Evolutionary conservation across 495 filamentous ascomycete species (phyloP).

Genomic region (Penicillium samsonianum): DNA sequence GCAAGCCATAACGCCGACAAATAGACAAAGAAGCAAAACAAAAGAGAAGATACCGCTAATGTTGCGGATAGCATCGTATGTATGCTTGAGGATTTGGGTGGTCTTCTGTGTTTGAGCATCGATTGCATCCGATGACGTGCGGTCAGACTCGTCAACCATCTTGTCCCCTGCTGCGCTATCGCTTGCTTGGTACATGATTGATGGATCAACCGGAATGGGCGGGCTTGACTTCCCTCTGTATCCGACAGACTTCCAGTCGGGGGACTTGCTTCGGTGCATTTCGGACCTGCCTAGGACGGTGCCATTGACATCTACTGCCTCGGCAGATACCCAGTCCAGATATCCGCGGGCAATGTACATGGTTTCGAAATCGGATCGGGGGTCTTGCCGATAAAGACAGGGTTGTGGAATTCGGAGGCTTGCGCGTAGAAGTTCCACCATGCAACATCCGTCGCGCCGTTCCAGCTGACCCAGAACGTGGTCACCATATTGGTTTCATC

Average conservation of each 20-base stretch:
- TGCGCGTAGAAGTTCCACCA: constrained; percentile 41
- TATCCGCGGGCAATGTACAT: constrained; percentile 36
- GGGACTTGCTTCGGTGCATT: constrained; percentile 24
- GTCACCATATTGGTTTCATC: constrained; percentile 34
- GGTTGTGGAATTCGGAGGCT: constrained; percentile 26
- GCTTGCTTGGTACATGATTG: constrained; percentile 7
- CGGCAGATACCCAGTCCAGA: constrained; percentile 53
- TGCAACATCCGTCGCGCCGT: constrained; percentile 47
- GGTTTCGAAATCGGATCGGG: constrained; percentile 34
- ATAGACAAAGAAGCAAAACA: constrained; percentile 25
- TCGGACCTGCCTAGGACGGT: constrained; percentile 22
- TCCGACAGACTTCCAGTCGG: constrained; percentile 24
- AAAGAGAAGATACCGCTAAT: constrained; percentile 28
- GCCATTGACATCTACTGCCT: constrained; percentile 29
- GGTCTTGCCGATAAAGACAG: constrained; percentile 29
- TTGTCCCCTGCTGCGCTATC: constrained; percentile 6
- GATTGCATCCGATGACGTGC: constrained; percentile 11
- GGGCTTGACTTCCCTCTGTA: constrained; percentile 14
- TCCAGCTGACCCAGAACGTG: constrained; percentile 46
- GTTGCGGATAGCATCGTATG: constrained; percentile 24
- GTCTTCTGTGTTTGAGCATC: constrained; percentile 26
- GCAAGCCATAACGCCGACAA: constrained; percentile 22
- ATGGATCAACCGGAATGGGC: constrained; percentile 25
- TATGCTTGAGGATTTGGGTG: constrained; percentile 19
- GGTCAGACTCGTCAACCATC: background rate